These are phyloP conservation scores for Phytophthora pisi DNA, from an alignment of 352 stramenopile genomes.

Conservation along the genomic window DNA sequence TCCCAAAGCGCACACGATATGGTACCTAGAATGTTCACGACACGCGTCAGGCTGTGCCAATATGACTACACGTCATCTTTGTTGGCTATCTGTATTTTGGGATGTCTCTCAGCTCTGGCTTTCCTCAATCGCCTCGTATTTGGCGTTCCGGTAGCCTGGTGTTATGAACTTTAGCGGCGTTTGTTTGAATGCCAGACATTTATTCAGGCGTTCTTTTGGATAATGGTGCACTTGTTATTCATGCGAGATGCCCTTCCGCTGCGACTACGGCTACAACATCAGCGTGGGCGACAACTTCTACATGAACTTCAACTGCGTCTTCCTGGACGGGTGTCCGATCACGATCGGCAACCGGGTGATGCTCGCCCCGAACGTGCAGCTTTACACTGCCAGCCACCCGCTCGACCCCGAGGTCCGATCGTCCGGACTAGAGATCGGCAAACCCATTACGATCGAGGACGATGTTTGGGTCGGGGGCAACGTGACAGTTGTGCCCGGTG, in stretches of 20 bases:
- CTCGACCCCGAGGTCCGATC: slow-evolving; percentile 52
- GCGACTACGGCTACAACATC: slow-evolving; percentile 91
- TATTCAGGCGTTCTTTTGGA: too few species aligned
- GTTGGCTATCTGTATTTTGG: too few species aligned
- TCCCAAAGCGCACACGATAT: neutral
- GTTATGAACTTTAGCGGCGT: too few species aligned
- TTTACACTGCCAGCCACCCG: slow-evolving; percentile 86
- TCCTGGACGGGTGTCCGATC: slow-evolving; percentile 85
- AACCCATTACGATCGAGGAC: slow-evolving; percentile 82
- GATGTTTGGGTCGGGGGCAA: slow-evolving; percentile 88
- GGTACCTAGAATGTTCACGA: neutral
- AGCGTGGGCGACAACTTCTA: slow-evolving; percentile 73
- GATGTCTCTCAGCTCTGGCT: too few species aligned
- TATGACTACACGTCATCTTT: too few species aligned
- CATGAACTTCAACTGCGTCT: slow-evolving; percentile 90
- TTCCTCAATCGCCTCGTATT: too few species aligned
- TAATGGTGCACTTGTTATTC: too few species aligned
- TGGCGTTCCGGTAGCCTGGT: too few species aligned
- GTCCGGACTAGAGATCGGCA: slow-evolving; percentile 59
- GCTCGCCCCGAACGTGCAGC: slow-evolving; percentile 74
- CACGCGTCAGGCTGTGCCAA: too few species aligned
- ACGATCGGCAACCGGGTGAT: slow-evolving; percentile 78
- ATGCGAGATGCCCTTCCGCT: slow-evolving; percentile 81
- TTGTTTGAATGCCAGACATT: too few species aligned
- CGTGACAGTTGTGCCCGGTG: slow-evolving; percentile 66